Conservation (phyloP, 257 asterid species). For the Forsythia viridissima region DNA sequence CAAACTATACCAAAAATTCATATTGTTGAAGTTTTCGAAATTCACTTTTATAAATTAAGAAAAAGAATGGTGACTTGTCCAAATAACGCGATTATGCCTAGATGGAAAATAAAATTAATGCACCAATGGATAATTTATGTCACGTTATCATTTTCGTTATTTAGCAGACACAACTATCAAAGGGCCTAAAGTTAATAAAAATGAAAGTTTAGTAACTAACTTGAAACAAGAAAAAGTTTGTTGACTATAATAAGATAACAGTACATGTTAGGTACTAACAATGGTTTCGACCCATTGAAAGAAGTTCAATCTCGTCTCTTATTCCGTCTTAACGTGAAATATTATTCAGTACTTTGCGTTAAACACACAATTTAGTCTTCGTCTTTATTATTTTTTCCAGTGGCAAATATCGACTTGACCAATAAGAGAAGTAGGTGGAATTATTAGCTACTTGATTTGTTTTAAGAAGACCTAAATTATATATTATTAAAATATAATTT, state of each 20-base stretch:
- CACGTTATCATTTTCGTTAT: too few species aligned
- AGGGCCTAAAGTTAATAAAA: too few species aligned
- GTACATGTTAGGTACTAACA: too few species aligned
- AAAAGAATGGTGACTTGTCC: too few species aligned
- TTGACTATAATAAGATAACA: too few species aligned
- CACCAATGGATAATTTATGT: neutral
- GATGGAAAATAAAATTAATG: neutral
- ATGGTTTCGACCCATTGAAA: too few species aligned
- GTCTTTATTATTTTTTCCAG: neutral
- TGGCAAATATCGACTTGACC: slow-evolving; percentile 3
- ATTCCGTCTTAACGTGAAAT: neutral
- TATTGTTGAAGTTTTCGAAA: neutral
- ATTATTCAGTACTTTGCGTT: too few species aligned
- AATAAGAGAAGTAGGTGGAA: slow-evolving; percentile 36
- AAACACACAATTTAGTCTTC: neutral
- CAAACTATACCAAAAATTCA: neutral
- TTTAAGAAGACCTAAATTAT: slow-evolving; percentile 19
- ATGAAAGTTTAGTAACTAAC: too few species aligned
- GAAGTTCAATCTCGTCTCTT: neutral
- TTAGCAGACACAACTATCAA: too few species aligned
- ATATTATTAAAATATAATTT: slow-evolving; percentile 21
- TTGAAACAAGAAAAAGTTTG: too few species aligned
- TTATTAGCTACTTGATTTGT: slow-evolving; percentile 24
- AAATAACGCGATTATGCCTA: neutral
- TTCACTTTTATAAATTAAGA: neutral